These are phyloP conservation scores for Chrysochromulina parva DNA, from an alignment of 78 protist genomes.

Conservation along the genomic window DNA sequence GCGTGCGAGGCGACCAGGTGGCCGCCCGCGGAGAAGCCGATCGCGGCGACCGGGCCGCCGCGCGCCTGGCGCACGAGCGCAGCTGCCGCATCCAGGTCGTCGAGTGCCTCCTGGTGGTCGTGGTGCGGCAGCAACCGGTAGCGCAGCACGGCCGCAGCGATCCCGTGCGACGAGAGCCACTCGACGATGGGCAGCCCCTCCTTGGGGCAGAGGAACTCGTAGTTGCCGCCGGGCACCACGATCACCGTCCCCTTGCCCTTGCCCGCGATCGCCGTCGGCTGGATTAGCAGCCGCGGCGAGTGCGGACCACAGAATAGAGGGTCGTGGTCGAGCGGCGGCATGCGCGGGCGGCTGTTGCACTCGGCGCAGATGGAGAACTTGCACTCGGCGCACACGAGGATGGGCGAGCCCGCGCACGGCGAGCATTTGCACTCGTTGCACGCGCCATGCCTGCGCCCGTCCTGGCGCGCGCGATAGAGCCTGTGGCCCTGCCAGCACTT, in stretches of 20 bases:
- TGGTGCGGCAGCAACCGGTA: neutral
- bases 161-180: neutral
- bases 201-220: neutral
- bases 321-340: neutral
- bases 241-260: neutral
- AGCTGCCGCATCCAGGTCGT: neutral
- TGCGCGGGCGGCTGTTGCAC: neutral
- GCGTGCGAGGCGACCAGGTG: neutral
- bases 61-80: neutral
- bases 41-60: neutral
- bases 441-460: neutral
- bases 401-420: neutral
- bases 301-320: neutral
- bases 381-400: neutral
- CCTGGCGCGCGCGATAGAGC: neutral
- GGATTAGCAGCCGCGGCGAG: neutral
- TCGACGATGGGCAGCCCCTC: neutral
- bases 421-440: neutral
- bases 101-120: neutral
- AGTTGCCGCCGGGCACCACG: neutral
- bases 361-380: neutral
- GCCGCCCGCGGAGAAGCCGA: constrained; percentile 8
- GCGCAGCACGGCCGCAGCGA: neutral
- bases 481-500: neutral
- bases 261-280: neutral